phyloP scores from a whole-genome alignment of 768 basidiomycete species.

The Boletus vinaceobasis region DNA sequence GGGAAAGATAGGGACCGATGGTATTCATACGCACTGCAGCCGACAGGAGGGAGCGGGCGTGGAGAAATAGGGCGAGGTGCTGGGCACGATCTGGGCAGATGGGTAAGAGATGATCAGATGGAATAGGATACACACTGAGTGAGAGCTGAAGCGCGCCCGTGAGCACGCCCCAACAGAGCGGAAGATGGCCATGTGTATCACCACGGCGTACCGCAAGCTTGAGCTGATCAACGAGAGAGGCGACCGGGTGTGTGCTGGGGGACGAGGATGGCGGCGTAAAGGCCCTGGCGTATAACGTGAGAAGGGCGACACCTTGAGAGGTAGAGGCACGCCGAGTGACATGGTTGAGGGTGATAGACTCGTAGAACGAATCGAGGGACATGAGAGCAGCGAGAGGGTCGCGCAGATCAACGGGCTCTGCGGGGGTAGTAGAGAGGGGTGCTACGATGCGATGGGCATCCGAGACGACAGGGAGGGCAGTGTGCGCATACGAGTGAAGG shows the following conservation, averaged over 20 bases:
- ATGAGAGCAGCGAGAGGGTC: slow-evolving; percentile 42
- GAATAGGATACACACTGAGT: slow-evolving; percentile 47
- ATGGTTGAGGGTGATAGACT: slow-evolving; percentile 86
- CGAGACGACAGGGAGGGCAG: slow-evolving; percentile 74
- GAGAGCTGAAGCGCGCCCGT: slow-evolving; percentile 72
- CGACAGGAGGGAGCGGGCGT: slow-evolving; percentile 85
- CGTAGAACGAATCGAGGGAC: slow-evolving; percentile 72
- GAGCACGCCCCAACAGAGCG: slow-evolving; percentile 87
- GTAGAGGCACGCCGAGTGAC: slow-evolving; percentile 83
- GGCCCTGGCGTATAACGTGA: slow-evolving; percentile 83
- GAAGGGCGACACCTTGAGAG: slow-evolving; percentile 88
- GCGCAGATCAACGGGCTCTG: slow-evolving; percentile 11
- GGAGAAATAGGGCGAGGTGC: slow-evolving; percentile 90
- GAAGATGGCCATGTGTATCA: slow-evolving; percentile 75
- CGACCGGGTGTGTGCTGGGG: slow-evolving; percentile 10
- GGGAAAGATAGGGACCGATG: slow-evolving; percentile 89
- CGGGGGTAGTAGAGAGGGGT: slow-evolving; percentile 7
- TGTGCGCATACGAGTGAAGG: slow-evolving; percentile 72
- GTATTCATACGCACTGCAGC: slow-evolving; percentile 90
- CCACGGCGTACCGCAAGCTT: slow-evolving; percentile 67
- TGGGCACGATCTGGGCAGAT: slow-evolving; percentile 64
- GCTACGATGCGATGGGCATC: slow-evolving; percentile 55
- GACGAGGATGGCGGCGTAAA: slow-evolving; percentile 53
- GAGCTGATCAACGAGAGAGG: slow-evolving; percentile 56
- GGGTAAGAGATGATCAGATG: not conserved